phyloP scores from a whole-genome alignment of 495 filamentous ascomycete genomes.

The Neurospora hispaniola region DNA sequence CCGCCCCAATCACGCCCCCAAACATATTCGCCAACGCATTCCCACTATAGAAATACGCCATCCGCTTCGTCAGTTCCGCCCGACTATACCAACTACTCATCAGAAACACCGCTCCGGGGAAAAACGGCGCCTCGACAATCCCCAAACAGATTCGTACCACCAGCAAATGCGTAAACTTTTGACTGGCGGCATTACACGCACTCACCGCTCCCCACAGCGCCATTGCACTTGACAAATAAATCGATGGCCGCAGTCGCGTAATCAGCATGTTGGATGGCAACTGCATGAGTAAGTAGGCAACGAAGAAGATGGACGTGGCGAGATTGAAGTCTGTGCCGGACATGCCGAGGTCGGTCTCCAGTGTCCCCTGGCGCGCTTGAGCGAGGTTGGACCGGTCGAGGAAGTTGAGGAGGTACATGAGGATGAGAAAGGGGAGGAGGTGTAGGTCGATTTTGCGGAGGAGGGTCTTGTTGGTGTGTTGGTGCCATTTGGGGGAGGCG shows the following conservation, averaged over 20 bases:
- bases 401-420: conserved; percentile 37
- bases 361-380: conserved; percentile 32
- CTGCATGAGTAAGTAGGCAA: conserved; percentile 46
- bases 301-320: conserved; percentile 47
- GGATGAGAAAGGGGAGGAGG: conserved; percentile 29
- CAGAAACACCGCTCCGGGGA: conserved; percentile 36
- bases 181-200: conserved; percentile 41
- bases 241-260: conserved; percentile 33
- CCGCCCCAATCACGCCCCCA: conserved; percentile 48
- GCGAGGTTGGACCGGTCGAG: conserved; percentile 35
- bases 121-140: conserved; percentile 48
- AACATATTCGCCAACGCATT: conserved; percentile 47
- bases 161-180: conserved; percentile 45
- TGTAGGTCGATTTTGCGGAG: conserved; percentile 32
- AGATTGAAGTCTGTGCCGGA: conserved; percentile 41
- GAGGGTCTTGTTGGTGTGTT: conserved; percentile 14
- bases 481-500: conserved; percentile 7
- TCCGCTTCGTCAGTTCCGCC: conserved; percentile 35
- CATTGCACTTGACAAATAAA: conserved; percentile 47
- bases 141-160: conserved; percentile 54
- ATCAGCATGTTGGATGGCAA: conserved; percentile 47
- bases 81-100: conserved; percentile 44
- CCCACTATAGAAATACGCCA: conserved; percentile 51
- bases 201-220: conserved; percentile 53
- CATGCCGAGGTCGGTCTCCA: conserved; percentile 38